These are phyloP conservation scores for Botryotinia convoluta DNA, from an alignment of 2,329 filamentous ascomycete genomes.

Conservation along the genomic window DNA sequence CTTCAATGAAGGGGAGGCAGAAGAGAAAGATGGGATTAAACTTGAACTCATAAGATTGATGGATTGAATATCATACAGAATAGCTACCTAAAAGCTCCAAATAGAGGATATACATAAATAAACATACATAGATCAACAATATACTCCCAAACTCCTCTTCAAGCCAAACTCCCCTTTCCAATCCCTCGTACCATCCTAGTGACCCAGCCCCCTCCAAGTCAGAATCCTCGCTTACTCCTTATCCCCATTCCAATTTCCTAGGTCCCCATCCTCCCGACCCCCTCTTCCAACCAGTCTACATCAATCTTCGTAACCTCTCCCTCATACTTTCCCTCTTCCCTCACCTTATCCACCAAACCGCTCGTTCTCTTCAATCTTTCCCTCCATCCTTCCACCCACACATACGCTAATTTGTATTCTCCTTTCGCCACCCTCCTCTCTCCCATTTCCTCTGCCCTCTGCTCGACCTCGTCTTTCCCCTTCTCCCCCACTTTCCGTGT, in stretches of 20 bases:
- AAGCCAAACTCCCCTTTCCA: not conserved
- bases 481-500: not conserved
- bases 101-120: not conserved
- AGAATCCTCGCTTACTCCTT: not conserved
- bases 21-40: not conserved
- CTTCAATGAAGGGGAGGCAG: not conserved
- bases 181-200: not conserved
- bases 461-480: not conserved
- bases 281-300: not conserved
- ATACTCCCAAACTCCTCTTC: not conserved
- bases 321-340: not conserved
- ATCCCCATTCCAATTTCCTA: not conserved
- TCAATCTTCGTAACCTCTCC: not conserved
- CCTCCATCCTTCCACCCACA: slow-evolving; percentile 30
- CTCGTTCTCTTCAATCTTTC: slow-evolving; percentile 25
- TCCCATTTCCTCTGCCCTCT: not conserved
- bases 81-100: not conserved
- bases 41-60: not conserved
- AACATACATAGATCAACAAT: not conserved
- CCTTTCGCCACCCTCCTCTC: not conserved
- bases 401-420: slow-evolving; percentile 24
- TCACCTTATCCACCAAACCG: slow-evolving; percentile 28
- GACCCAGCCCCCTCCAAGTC: not conserved
- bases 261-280: not conserved
- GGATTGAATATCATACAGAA: not conserved